Evolutionary conservation across 441 rosid species (phyloP).

Genomic region (Brassica hybrid): DNA sequence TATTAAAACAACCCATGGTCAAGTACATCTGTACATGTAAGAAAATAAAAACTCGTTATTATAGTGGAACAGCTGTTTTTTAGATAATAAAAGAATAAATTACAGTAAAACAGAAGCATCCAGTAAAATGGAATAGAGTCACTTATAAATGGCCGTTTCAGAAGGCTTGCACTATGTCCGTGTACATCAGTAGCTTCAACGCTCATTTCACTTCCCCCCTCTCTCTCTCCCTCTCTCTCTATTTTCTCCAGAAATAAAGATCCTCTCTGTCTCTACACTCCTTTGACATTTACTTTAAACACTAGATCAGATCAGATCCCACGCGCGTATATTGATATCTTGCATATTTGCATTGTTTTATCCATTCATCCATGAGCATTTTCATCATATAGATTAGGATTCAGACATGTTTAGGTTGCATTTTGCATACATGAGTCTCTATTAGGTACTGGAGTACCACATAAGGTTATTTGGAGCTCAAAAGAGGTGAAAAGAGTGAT

Average conservation of each 20-base stretch:
- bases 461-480: no score
- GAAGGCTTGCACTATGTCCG: constrained; percentile 23
- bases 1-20: constrained; percentile 9
- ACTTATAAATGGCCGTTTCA: constrained; percentile 35
- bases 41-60: neutral
- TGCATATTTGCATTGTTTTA: no score
- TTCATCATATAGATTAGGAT: no score
- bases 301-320: constrained; percentile 18
- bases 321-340: neutral
- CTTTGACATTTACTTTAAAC: neutral
- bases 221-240: neutral
- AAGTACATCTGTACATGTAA: constrained; percentile 7
- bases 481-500: no score
- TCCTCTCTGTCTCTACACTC: constrained; percentile 1
- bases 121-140: constrained; percentile 28
- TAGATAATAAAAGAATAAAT: constrained; percentile 14
- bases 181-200: constrained; percentile 34
- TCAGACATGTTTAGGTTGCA: no score
- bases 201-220: neutral
- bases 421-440: no score
- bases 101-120: constrained; percentile 30
- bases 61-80: constrained; percentile 16
- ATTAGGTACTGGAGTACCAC: no score
- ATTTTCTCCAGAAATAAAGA: neutral
- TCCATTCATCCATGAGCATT: no score